phyloP scores from a whole-genome alignment of 78 protist species.

The Cavenderia fasciculata region DNA sequence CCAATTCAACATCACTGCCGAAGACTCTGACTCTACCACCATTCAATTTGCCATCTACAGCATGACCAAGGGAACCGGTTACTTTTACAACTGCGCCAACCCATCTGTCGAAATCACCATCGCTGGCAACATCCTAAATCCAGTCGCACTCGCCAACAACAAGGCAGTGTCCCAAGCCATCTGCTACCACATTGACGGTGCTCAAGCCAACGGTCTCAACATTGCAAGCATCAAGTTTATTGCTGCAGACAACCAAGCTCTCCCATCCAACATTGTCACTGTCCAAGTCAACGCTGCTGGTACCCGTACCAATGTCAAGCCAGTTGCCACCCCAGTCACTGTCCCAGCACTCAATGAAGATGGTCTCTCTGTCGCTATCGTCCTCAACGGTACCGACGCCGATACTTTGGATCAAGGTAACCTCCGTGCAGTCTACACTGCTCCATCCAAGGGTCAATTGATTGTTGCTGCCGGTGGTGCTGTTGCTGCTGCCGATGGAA shows the following conservation, averaged over 20 bases:
- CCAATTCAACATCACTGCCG: neutral
- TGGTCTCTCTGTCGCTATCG: neutral
- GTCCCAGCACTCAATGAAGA: neutral
- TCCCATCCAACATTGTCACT: neutral
- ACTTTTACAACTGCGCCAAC: too few relatives aligned
- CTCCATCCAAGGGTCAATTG: neutral
- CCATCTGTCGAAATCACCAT: too few relatives aligned
- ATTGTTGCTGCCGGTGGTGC: neutral
- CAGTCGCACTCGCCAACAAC: neutral
- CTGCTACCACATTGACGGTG: neutral
- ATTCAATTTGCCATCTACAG: too few relatives aligned
- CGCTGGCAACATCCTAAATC: neutral
- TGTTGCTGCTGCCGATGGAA: neutral
- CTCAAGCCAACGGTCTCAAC: neutral
- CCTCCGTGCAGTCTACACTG: neutral
- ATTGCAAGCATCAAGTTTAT: neutral
- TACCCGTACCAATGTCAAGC: neutral
- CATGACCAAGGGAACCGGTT: too few relatives aligned
- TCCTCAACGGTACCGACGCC: constrained; percentile 9
- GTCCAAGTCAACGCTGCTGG: constrained; percentile 17
- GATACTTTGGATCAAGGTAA: neutral
- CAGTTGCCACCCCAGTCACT: constrained; percentile 17
- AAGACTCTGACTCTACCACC: too few relatives aligned
- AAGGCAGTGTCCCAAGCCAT: neutral
- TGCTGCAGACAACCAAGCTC: neutral